Conservation (phyloP, 345 rosid genomes). For the Populus alba region DNA sequence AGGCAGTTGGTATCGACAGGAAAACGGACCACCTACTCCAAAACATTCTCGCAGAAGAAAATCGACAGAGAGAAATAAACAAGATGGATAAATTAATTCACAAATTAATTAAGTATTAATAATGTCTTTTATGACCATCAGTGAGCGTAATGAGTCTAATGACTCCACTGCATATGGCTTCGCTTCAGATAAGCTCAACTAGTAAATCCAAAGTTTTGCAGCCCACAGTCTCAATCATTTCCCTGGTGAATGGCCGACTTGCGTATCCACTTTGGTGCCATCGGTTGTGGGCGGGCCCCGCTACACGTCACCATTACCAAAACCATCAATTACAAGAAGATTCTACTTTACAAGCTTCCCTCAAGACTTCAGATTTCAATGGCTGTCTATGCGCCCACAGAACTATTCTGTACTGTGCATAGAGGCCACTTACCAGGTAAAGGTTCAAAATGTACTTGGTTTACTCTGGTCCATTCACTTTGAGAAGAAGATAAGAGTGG, state of each 20-base stretch:
- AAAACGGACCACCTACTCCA: neutral
- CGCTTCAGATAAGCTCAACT: neutral
- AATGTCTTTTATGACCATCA: too few species aligned
- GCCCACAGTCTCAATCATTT: slow-evolving; percentile 17
- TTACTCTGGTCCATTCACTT: neutral
- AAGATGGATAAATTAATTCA: neutral
- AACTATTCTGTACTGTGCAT: neutral
- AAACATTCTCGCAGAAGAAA: neutral
- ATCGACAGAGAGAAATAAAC: neutral
- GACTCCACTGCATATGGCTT: neutral
- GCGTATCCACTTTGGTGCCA: slow-evolving; percentile 23
- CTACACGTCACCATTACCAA: slow-evolving; percentile 16
- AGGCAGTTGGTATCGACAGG: neutral
- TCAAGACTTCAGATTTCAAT: neutral
- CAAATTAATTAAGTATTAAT: neutral
- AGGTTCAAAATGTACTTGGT: neutral
- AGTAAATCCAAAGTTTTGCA: neutral
- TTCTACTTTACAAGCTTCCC: slow-evolving; percentile 9
- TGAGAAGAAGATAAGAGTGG: slow-evolving; percentile 7
- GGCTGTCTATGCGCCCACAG: neutral
- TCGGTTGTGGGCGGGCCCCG: slow-evolving; percentile 27
- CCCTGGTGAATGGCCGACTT: slow-evolving; percentile 21
- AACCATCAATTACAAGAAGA: slow-evolving; percentile 21
- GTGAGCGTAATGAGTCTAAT: too few species aligned
- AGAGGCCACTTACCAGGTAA: neutral